Evolutionary conservation across 352 stramenopile genomes (phyloP), one percentile per base, ranked within the genome.

Genomic region (Pythium phragmiticola): DNA sequence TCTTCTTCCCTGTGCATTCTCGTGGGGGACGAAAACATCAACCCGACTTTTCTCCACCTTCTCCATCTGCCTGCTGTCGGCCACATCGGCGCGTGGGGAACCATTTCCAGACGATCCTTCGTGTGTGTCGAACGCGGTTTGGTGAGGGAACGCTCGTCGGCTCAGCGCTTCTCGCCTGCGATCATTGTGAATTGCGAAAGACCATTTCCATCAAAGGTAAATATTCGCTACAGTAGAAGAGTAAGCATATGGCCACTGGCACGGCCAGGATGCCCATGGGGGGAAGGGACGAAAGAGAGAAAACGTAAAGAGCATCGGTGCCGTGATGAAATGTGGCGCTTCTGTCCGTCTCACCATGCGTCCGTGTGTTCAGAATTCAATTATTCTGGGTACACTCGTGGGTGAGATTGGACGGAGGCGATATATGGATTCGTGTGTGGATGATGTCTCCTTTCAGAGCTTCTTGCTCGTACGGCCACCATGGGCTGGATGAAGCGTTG

Each of bases 1-100:
- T 50, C n/a, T 58, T 57, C 33, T 48, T 48, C 4, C 51, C 9
- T 55, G 7, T 53, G 26, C 47, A n/a, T 39, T 53, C 39, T 37
- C 5, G 41, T 2, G 11, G 45, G 17, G 45, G 9, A 50, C 6
- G 21, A 13, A 30, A 30, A 12, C 17, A 1, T 50, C 45, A 30
- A 50, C 45, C n/a, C 14, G n/a, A 50, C n/a, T 13, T 16, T 33
- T 50, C 43, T 50, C 12, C 43, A 23, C 21, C 4, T 33, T 47
- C 41, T 47, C 13, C 47, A 7, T 53, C 47, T 19, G 21, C 47
- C 16, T 53, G 39, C 45, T 50, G 45, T 50, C 45, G 45, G 19
- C 45, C 4, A 13, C 7, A 39, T 39, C 34, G 34, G 7, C 11
- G 34, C 34, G 34, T 39, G 34, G 1, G 34, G 34, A 39, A 39